Evolutionary conservation across 805 yeast species (phyloP), one percentile per base, ranked within the genome.

Genomic region (Metschnikowia anglica): DNA sequence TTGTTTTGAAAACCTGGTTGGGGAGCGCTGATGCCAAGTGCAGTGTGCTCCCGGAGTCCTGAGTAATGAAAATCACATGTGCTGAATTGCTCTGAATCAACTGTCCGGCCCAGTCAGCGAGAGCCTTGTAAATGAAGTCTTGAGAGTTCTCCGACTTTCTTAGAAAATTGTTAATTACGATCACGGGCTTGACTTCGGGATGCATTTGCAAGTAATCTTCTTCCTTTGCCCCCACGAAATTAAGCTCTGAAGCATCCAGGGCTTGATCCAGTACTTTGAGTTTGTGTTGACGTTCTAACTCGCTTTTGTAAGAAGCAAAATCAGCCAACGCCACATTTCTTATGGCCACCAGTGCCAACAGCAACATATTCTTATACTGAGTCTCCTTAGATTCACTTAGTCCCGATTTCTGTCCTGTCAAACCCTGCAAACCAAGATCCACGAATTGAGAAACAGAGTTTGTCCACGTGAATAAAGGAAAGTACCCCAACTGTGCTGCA

Each of bases 391-490:
- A 69, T 59, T 90, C 97, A 23, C 90, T 79, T 36, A 90, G 69
- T 1, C 97, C 97, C 3, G 95, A 85, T 58, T 89, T 90, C 60
- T 89, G 97, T 1, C 98, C 99, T 0, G 96, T 88, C 31, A 91
- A 61, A 44, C 97, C 91, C 59, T 88, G 96, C 15, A 86, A 85
- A 41, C 83, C 88, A 55, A 93, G 72, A 65, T 93, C 99, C 35
- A 88, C 67, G 46, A 89, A 81, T 44, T 81, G 79, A 0, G 96
- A 80, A 10, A 90, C 67, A 2, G 85, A 78, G 60, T 88, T 88
- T 47, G 90, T 67, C 96, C 97, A 91, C 17, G 97, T 86, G 61
- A 93, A 93, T 5, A 88, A 83, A 0, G 99, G 99, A 70, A 79
- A 88, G 62, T 93, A 93, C 0, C 99, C 99, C 19, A 89, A 57